Conservation (phyloP, 1,284 basidiomycete species). For the Cerrena zonata region DNA sequence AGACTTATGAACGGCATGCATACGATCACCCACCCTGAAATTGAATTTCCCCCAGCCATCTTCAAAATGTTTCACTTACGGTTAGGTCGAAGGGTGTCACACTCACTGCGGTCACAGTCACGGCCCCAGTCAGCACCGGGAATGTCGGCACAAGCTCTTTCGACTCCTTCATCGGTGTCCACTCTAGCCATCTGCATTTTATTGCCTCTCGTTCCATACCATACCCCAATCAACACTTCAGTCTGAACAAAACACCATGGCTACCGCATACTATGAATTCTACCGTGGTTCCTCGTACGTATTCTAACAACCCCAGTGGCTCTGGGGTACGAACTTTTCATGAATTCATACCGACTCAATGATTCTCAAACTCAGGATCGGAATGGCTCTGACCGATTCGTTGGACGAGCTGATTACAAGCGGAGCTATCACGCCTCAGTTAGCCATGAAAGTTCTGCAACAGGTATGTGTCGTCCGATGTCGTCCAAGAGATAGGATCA, state of each 20-base stretch:
- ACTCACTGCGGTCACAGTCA: not conserved
- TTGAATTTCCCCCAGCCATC: too few species aligned
- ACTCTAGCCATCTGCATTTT: slow-evolving; percentile 13
- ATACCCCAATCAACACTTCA: too few species aligned
- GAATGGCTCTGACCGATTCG: slow-evolving; percentile 96
- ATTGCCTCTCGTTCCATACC: too few species aligned
- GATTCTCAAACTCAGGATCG: slow-evolving; percentile 82
- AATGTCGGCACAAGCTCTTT: not conserved
- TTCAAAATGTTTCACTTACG: too few species aligned
- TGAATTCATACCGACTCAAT: not conserved
- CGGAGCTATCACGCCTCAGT: slow-evolving; percentile 92
- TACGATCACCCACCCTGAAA: too few species aligned
- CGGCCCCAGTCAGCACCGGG: not conserved
- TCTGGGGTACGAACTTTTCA: not conserved
- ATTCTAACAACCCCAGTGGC: slow-evolving; percentile 1
- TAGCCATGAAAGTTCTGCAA: slow-evolving; percentile 94
- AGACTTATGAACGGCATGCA: too few species aligned
- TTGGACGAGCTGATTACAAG: slow-evolving; percentile 97
- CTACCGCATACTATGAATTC: slow-evolving; percentile 84
- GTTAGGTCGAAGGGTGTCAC: not conserved
- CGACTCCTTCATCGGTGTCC: slow-evolving; percentile 21
- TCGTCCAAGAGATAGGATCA: not conserved
- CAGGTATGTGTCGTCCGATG: slow-evolving; percentile 64
- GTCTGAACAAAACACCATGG: slow-evolving; percentile 57
- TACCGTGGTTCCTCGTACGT: slow-evolving; percentile 83